phyloP scores from a whole-genome alignment of 2,329 filamentous ascomycete genomes.

The Penicillium concentricum region DNA sequence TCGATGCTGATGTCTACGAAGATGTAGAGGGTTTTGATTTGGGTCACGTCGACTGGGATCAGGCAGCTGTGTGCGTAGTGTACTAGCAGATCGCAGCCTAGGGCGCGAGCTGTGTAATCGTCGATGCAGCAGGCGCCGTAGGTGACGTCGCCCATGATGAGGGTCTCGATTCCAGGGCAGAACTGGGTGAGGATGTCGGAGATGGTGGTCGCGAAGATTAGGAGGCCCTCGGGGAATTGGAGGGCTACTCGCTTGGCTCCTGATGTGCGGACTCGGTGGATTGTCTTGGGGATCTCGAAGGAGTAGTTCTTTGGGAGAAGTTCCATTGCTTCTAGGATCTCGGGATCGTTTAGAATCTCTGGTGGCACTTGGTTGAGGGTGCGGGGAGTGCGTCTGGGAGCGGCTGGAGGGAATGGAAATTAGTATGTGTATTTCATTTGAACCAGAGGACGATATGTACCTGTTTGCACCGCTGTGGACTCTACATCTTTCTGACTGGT shows the following conservation, averaged over 20 bases:
- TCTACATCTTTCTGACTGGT: conserved; percentile 61
- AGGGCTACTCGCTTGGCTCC: conserved; percentile 80
- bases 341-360: conserved; percentile 79
- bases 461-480: conserved; percentile 53
- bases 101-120: conserved; percentile 90
- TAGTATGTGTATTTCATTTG: background rate
- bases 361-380: conserved; percentile 88
- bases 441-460: conserved; percentile 22
- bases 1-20: conserved; percentile 99
- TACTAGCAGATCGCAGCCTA: conserved; percentile 90
- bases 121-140: conserved; percentile 99
- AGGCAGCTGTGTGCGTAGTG: conserved; percentile 97
- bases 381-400: conserved; percentile 70
- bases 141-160: conserved; percentile 99
- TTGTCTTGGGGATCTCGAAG: conserved; percentile 97
- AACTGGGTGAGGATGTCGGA: conserved; percentile 95
- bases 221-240: conserved; percentile 94
- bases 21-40: conserved; percentile 95
- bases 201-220: conserved; percentile 95
- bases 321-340: conserved; percentile 81
- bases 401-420: conserved; percentile 50
- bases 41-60: conserved; percentile 93
- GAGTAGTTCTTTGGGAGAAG: conserved; percentile 95
- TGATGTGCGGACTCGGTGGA: conserved; percentile 82
- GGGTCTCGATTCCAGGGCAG: conserved; percentile 83